These are phyloP conservation scores for Neoarthrinium moseri DNA, from an alignment of 2,329 filamentous ascomycete species.

Conservation along the genomic window DNA sequence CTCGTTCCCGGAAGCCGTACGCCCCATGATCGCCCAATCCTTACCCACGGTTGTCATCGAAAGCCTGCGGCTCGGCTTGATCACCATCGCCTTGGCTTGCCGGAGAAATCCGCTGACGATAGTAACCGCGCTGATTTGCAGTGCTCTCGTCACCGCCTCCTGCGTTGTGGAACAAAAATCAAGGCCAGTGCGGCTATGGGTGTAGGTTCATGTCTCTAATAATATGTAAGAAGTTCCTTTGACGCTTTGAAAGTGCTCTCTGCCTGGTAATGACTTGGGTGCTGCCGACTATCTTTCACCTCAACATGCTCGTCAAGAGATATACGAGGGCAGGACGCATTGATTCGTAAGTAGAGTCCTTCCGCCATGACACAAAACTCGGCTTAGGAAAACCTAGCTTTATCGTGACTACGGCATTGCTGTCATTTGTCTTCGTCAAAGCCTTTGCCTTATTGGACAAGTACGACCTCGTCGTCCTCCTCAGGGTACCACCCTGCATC, in stretches of 20 bases:
- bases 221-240: too few species aligned
- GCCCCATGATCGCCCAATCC: too few species aligned
- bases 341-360: neutral
- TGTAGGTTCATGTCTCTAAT: neutral
- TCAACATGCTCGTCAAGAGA: neutral
- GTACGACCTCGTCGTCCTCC: neutral
- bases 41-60: too few species aligned
- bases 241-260: too few species aligned
- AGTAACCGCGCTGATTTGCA: too few species aligned
- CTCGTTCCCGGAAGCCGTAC: too few species aligned
- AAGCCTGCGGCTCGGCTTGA: too few species aligned
- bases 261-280: neutral
- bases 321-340: neutral
- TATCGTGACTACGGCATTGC: neutral
- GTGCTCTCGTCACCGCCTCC: neutral
- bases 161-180: neutral
- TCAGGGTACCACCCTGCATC: neutral
- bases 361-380: too few species aligned
- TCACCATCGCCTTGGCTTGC: too few species aligned
- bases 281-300: neutral
- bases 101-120: too few species aligned
- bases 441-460: neutral
- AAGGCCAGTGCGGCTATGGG: neutral
- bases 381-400: neutral
- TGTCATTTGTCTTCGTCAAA: neutral